Base-by-base conservation (phyloP, 768 basidiomycete genomes). In the Lyophyllum atratum region DNA sequence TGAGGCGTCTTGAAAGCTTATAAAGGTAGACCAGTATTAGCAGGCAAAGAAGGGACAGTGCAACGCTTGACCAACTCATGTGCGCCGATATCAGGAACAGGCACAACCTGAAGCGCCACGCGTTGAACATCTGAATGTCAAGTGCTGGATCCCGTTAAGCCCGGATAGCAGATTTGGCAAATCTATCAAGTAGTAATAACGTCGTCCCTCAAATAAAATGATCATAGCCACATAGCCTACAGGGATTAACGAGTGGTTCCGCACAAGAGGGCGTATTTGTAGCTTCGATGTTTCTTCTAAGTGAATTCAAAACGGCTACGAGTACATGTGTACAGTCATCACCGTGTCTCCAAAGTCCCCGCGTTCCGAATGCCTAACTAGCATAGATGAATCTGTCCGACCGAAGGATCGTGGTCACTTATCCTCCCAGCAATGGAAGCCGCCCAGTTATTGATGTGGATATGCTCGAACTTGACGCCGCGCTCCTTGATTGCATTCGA, bases 371-470 rank as follows among this genome's bases (percentile, higher is more conserved):
- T 31, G 11, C 11, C 29, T 44, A 31, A 12, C 31, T 69, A 78
- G 63, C 84, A 84, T 9, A 86, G 64, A 50, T 72, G 73, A 49
- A 86, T 68, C 49, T 69, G 71, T 25, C 76, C 83, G 9, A 85
- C 82, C 8, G 79, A 81, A 31, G 85, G 85, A 69, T 87, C 85
- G 59, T 87, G 85, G 64, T 86, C 85, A 55, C 83, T 84, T 39
- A 79, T 72, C 14, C 83, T 73, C 26, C 64, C 72, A 22, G 69
- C 68, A 9, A 76, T 59, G 3, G 72, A 72, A 17, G 74, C 64
- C 11, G 80, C 73, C 83, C 83, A 85, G 52, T 80, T 84, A 62
- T 86, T 86, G 29, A 84, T 76, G 66, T 86, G 85, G 22, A 86
- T 74, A 58, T 86, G 84, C 59, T 87, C 80, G 37, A 81, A 78